Evolutionary conservation across 805 yeast genomes (phyloP).

Genomic region (Starmerella apis): DNA sequence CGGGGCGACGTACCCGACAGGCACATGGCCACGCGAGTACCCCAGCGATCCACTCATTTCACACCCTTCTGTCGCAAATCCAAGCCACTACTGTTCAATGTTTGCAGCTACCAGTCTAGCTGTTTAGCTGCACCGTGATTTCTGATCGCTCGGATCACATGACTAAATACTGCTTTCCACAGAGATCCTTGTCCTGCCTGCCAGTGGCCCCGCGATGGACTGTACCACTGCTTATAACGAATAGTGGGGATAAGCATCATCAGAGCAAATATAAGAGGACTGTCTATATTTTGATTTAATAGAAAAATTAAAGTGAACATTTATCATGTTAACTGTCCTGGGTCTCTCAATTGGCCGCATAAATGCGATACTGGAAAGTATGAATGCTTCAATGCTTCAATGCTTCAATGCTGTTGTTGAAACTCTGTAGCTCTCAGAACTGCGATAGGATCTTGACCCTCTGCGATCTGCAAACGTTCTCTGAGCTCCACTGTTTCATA

Average conservation of each 20-base stretch:
- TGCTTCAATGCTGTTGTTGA: background rate
- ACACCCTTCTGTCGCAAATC: background rate
- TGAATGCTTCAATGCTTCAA: too few species aligned
- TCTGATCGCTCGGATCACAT: background rate
- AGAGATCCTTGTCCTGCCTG: too few species aligned
- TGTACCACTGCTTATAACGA: too few species aligned
- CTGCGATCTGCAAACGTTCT: background rate
- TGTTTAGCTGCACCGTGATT: background rate
- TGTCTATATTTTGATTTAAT: too few species aligned
- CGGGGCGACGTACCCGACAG: slow-evolving; percentile 75
- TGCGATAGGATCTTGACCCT: background rate
- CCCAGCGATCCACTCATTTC: slow-evolving; percentile 24
- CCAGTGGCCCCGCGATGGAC: too few species aligned
- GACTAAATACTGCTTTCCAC: too few species aligned
- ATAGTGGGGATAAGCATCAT: too few species aligned
- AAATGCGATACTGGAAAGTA: too few species aligned
- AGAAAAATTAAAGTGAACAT: too few species aligned
- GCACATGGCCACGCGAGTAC: slow-evolving; percentile 35
- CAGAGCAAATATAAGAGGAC: too few species aligned
- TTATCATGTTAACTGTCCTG: too few species aligned
- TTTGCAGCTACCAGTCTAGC: background rate
- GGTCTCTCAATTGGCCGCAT: too few species aligned
- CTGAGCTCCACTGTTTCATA: background rate
- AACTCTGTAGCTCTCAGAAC: background rate
- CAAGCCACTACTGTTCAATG: background rate